These are phyloP conservation scores for Pelargonium myrrhifolium DNA, from an alignment of 441 rosid genomes.

Conservation along the genomic window DNA sequence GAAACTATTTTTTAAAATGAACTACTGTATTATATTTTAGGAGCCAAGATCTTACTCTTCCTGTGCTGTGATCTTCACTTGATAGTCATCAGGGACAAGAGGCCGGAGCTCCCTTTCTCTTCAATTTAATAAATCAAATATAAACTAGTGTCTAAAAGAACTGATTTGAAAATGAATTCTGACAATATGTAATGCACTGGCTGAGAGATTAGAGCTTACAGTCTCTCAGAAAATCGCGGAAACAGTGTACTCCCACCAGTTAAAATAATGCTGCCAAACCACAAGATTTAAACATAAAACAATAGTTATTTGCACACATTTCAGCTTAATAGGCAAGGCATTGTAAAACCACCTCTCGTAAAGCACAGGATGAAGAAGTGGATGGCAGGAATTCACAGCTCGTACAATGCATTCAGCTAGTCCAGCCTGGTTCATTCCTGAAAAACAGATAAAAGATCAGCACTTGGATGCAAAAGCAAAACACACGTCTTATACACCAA, in stretches of 20 bases:
- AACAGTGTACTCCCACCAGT: constrained; percentile 91
- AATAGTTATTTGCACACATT: background rate
- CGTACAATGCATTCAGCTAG: constrained; percentile 92
- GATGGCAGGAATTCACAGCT: constrained; percentile 76
- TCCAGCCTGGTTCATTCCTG: constrained; percentile 97
- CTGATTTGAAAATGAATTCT: constrained; percentile 2
- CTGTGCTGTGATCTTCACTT: constrained; percentile 71
- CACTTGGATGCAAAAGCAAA: background rate
- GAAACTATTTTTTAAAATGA: constrained; percentile 13
- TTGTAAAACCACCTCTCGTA: constrained; percentile 57
- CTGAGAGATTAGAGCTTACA: constrained; percentile 40
- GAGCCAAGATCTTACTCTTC: constrained; percentile 55
- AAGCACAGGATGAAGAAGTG: constrained; percentile 79
- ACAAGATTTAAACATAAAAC: constrained; percentile 18
- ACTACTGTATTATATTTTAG: constrained; percentile 9
- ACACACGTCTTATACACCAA: background rate
- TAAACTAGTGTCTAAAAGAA: background rate
- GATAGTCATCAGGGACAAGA: constrained; percentile 72
- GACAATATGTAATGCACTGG: background rate
- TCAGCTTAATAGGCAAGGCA: background rate
- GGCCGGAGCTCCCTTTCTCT: constrained; percentile 89
- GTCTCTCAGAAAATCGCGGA: constrained; percentile 67
- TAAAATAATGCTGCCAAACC: constrained; percentile 61
- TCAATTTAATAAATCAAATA: constrained; percentile 22
- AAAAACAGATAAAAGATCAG: constrained; percentile 8